Base-by-base conservation (phyloP, 176 grass and related monocot species). In the Phoenix dactylifera region DNA sequence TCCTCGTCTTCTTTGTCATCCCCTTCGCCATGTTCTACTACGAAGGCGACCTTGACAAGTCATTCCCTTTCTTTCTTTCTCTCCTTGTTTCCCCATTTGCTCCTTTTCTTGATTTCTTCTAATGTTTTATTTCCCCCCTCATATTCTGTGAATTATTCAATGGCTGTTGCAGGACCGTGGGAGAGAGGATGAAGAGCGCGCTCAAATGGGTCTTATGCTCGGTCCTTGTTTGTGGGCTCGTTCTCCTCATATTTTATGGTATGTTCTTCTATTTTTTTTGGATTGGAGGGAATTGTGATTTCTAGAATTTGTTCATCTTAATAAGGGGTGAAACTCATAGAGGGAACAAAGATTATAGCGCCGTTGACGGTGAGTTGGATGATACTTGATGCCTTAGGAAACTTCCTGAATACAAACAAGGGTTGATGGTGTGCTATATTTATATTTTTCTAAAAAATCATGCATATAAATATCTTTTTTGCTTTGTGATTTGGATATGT, bases 1-100 rank as follows among this genome's bases (percentile, higher is more conserved):
- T 89, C 6, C 87, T 98, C 72, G 94, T 98, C 63, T 98, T 98
- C 78, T 81, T 98, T 58, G 76, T 93, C 69, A 98, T 98, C 0
- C 94, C 94, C 0, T 98, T 98, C 67, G 94, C 94, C 39, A 93
- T 98, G 84, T 98, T 98, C 79, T 98, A 86, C 66, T 98, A 98
- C 76, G 94, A 98, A 63, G 94, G 94, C 50, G 94, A 98, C 85
- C 94, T 83, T 68, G 94, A 98, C 72, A 98, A 98, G 94, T 98
- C 15, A 3, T 53, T 68, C 35, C 35, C 9, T 44, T 44, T 44
- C 7, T 44, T 44, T 39, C 35, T 39, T 28, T 5, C 29, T 1
- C 12, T 20, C 0, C 16, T n/a, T 69, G 4, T 32, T 5, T 30
- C 3, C 50, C 4, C 25, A 50, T 22, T 15, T 6, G 19, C 17